These are phyloP conservation scores for Ophiostoma australiae DNA, from an alignment of 2,329 filamentous ascomycete genomes.

Conservation along the genomic window DNA sequence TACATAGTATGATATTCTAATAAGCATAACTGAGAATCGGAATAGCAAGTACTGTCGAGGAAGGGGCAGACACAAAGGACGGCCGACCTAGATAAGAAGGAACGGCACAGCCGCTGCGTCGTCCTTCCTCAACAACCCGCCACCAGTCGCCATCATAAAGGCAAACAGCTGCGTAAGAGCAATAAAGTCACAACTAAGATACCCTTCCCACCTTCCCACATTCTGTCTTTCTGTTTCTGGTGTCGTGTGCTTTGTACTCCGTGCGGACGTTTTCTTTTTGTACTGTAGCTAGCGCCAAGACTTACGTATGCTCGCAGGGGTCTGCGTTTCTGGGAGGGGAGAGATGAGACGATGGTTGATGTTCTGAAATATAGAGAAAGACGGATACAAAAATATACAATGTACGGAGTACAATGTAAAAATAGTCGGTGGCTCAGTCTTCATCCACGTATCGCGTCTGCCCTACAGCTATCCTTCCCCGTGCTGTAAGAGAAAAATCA, in stretches of 20 bases:
- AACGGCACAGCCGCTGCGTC: not conserved
- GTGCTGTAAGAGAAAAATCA: not conserved
- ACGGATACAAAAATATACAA: too few species aligned
- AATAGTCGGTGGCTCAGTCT: not conserved
- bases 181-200: not conserved
- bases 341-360: not conserved
- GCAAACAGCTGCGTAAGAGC: constrained; percentile 4
- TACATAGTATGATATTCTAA: too few species aligned
- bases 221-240: not conserved
- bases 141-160: not conserved
- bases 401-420: not conserved
- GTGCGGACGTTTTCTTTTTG: not conserved
- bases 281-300: constrained; percentile 21
- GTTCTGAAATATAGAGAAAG: not conserved
- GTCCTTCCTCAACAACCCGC: not conserved
- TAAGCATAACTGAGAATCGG: not conserved
- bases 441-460: not conserved
- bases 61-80: not conserved
- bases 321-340: constrained; percentile 3
- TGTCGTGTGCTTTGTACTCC: constrained; percentile 16
- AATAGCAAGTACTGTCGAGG: not conserved
- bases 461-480: not conserved
- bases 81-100: not conserved
- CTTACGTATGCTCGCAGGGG: constrained; percentile 22
- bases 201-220: constrained; percentile 8